phyloP scores from a whole-genome alignment of 2,329 filamentous ascomycete genomes.

The Aspergillus terreus region DNA sequence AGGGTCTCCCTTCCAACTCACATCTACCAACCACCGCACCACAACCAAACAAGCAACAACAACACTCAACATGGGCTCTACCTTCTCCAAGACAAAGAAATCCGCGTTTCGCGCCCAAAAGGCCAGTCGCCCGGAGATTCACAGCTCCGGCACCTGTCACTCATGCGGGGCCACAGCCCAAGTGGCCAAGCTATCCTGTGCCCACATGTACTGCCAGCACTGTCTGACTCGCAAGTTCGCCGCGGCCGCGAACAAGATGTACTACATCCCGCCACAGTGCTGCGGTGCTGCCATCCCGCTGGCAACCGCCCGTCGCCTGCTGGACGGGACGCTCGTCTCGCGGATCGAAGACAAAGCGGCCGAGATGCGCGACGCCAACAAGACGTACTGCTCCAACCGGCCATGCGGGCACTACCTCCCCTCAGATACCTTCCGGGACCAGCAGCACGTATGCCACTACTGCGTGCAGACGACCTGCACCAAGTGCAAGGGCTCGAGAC shows the following conservation, averaged over 20 bases:
- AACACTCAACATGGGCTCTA: too few species aligned
- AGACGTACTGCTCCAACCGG: background rate
- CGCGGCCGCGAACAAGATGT: background rate
- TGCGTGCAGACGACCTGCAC: background rate
- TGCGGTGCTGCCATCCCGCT: background rate
- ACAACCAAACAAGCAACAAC: too few species aligned
- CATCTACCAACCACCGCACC: too few species aligned
- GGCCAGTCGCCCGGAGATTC: background rate
- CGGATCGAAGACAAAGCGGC: too few species aligned
- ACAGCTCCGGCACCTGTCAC: too few species aligned
- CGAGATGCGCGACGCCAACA: background rate
- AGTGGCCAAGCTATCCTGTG: background rate
- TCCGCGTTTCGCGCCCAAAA: background rate
- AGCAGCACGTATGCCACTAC: background rate
- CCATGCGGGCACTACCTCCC: background rate
- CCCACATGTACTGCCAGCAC: background rate
- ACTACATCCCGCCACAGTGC: background rate
- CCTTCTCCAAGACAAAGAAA: too few species aligned
- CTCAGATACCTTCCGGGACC: background rate
- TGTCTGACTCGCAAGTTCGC: background rate
- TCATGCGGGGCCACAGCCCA: too few species aligned
- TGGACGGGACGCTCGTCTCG: background rate
- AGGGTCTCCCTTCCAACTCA: too few species aligned
- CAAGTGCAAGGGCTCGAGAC: background rate
- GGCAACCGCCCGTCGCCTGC: background rate